Evolutionary conservation across 2,329 filamentous ascomycete species (phyloP), one percentile per base, ranked within the genome.

Genomic region (Xylariaceae sp.): DNA sequence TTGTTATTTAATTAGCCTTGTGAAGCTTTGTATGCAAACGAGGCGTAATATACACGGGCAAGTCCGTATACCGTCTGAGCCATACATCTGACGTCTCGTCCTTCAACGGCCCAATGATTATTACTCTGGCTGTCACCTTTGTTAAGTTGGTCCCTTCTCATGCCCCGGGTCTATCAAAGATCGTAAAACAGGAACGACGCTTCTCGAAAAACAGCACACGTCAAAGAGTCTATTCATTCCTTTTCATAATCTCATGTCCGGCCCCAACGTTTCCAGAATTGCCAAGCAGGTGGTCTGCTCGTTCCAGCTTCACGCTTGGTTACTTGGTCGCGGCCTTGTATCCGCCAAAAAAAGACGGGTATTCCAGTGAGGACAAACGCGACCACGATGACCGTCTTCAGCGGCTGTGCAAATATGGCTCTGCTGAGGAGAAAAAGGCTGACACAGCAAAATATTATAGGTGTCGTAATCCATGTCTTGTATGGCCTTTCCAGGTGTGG

Each of bases 371-470:
- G 76, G 55, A 96, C 88, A 65, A 97, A 99, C 0, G 76, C 85
- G 5, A 96, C 76, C 7, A 99, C 94, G 19, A 92, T 83, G 21
- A 96, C 69, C 0, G 92, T 96, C 77, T 99, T 92, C 48, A 95
- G 64, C 4, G 94, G 94, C 72, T 96, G 86, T 30, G 91, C 88
- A 67, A 99, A 94, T 13, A 97, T 85, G 3, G 92, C 91, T 47
- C 94, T 80, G 66, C 85, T 92, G 40, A 99, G 80, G 60, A 99
- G 72, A 68, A 99, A 99, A 60, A 99, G 71, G 68, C 89, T 95
- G 37, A 99, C 94, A 67, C 94, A 99, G 79, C 94, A 99, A 70
- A 99, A 99, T 53, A 96, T 92, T 61, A 99, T 92, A 10, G 94
- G 94, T 2, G 94, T 99, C 0, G 87, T 87, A 66, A 99, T 96